Evolutionary conservation across 208 protist genomes (phyloP), one percentile per base, ranked within the genome.

Genomic region (Trypanosoma melophagium): DNA sequence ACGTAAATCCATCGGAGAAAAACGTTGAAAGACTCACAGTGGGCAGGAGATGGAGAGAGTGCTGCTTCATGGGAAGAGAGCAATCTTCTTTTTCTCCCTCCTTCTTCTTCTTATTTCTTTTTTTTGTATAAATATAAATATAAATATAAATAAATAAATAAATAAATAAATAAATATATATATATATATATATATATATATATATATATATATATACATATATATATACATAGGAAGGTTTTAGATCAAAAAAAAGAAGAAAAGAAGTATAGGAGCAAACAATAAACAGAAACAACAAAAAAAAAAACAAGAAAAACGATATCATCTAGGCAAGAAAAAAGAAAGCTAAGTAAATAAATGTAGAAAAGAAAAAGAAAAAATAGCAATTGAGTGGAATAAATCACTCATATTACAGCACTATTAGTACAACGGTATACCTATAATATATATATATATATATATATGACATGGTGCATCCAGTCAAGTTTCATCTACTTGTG

Each of bases 1-100:
- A 67, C 13, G 28, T 19, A 57, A 74, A 74, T 9, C 61, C 60
- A 55, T 74, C 69, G 2, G 69, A 55, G 50, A 69, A 69, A 31
- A 64, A 74, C 44, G 35, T 35, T 7, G 61, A 28, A 42, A 74
- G 40, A 55, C 45, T 50, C 25, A 64, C 53, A 0, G 61, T 38
- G 21, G 64, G 24, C 45, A 69, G 16, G 0, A 69, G n/a, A 42
- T 10, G 60, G 56, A n/a, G 53, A 52, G 42, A 55, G n/a, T 40
- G 38, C 12, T 44, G 25, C 28, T 7, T 35, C 28, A 42, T 38
- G 24, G 35, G n/a, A 47, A 63, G 59, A 31, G 14, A 17, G 16
- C 13, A 25, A 14, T 53, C 22, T 21, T 41, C 45, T 19, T 40
- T 19, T 31, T 35, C 5, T 35, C 28, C 28, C 5, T 35, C 28